Percentiles rank a stretch among this genome's conserved stretches.
These are phyloP conservation scores for Wickerhamomyces kurtzmanii DNA, from an alignment of 805 yeast species.

Conservation along the genomic window DNA sequence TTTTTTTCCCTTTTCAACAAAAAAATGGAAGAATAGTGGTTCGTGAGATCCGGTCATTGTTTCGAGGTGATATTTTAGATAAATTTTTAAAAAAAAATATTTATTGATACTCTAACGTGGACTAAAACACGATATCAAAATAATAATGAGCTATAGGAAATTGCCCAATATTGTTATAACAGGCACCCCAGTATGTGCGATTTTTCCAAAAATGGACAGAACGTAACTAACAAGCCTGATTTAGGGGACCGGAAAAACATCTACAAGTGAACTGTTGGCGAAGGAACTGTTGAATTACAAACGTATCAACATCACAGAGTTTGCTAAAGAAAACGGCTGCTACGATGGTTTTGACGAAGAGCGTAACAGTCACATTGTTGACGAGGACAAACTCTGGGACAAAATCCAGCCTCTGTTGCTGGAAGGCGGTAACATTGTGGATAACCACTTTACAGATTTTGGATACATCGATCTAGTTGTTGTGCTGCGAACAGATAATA, in stretches of 20 bases:
- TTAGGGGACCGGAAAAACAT: conserved; percentile 70
- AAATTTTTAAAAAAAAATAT: too few relatives aligned
- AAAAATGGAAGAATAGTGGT: too few relatives aligned
- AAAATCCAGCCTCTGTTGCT: conserved; percentile 68
- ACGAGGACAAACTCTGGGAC: conserved; percentile 84
- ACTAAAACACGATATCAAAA: too few relatives aligned
- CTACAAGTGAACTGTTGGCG: conserved; percentile 56
- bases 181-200: conserved; percentile 74
- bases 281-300: conserved; percentile 35
- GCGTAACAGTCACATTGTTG: conserved; percentile 81
- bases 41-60: too few relatives aligned
- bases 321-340: conserved; percentile 70
- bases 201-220: conserved; percentile 14
- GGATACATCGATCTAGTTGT: conserved; percentile 85
- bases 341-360: conserved; percentile 80
- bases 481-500: conserved; percentile 73
- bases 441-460: conserved; percentile 96
- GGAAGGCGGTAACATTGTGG: conserved; percentile 82
- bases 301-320: conserved; percentile 64
- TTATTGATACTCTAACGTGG: too few relatives aligned
- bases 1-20: too few relatives aligned
- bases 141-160: conserved; percentile 7
- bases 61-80: too few relatives aligned
- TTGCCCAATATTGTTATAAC: conserved; percentile 77
- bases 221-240: conserved; percentile 2